A percentile compares a stretch with the other conserved stretches of the same genome.
phyloP scores from a whole-genome alignment of 2,329 filamentous ascomycete genomes.

The Fonsecaea erecta region DNA sequence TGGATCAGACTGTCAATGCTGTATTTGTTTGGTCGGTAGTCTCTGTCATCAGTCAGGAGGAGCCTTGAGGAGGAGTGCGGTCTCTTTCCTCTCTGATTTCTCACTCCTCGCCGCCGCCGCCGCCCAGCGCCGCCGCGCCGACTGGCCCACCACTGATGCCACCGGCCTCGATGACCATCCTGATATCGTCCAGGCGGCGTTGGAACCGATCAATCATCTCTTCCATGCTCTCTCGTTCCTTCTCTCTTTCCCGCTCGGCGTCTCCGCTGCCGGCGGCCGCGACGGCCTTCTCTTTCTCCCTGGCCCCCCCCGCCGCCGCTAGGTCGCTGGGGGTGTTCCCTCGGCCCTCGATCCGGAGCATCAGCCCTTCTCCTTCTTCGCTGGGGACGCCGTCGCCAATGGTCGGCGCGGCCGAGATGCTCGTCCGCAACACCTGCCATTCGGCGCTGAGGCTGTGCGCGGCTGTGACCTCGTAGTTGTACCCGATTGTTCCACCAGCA shows the following conservation, averaged over 20 bases:
- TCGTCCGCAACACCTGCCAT: constrained; percentile 69
- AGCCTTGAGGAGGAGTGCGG: no score
- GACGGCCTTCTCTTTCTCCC: constrained; percentile 20
- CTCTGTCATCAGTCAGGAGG: no score
- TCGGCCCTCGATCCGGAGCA: constrained; percentile 52
- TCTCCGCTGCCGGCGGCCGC: not conserved
- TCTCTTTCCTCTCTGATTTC: no score
- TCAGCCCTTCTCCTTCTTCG: constrained; percentile 44
- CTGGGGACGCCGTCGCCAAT: constrained; percentile 64
- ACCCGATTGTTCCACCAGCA: constrained; percentile 59
- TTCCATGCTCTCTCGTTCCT: constrained; percentile 44
- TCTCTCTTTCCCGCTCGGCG: constrained; percentile 28
- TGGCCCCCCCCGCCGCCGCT: constrained; percentile 39
- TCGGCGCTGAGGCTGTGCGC: constrained; percentile 74
- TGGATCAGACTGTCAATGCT: no score
- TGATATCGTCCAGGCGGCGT: constrained; percentile 50
- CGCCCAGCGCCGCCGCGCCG: not conserved
- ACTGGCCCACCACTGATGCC: not conserved
- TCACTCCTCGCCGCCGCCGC: not conserved
- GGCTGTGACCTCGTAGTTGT: constrained; percentile 60
- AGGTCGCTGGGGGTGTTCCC: constrained; percentile 32
- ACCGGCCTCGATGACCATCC: constrained; percentile 43
- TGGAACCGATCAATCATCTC: constrained; percentile 55
- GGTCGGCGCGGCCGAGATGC: constrained; percentile 64
- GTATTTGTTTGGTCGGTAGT: no score